Percentiles rank a stretch among this genome's conserved stretches.
Conservation (phyloP, 129 eudicot species). For the Logfia minima region DNA sequence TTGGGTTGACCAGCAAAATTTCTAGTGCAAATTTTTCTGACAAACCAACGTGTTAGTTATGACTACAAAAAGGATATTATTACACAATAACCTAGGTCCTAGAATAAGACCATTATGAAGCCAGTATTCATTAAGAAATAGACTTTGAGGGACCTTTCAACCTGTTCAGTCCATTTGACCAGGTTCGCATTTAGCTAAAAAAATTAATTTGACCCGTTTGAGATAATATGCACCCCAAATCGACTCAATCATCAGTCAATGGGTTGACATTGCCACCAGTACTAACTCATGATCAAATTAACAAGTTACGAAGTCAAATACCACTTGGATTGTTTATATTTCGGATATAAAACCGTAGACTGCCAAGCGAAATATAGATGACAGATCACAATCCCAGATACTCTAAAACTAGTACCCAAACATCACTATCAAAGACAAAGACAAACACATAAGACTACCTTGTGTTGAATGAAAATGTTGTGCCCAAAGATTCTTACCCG, state of each 20-base stretch:
- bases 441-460: neutral
- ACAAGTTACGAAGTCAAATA: neutral
- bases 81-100: neutral
- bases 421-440: neutral
- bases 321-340: neutral
- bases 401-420: neutral
- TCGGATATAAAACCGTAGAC: neutral
- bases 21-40: neutral
- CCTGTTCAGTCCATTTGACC: neutral
- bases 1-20: neutral
- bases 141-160: neutral
- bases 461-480: neutral
- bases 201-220: neutral
- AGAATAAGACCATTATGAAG: neutral
- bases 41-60: neutral
- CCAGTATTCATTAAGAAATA: neutral
- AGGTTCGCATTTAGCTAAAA: neutral
- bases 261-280: neutral
- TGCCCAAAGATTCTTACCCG: conserved; percentile 33
- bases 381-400: conserved; percentile 17
- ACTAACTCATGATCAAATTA: neutral
- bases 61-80: neutral
- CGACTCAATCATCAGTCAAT: neutral
- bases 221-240: neutral
- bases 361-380: neutral